Base-by-base conservation (phyloP, 2,329 filamentous ascomycete genomes). In the Bipolaris cookei region DNA sequence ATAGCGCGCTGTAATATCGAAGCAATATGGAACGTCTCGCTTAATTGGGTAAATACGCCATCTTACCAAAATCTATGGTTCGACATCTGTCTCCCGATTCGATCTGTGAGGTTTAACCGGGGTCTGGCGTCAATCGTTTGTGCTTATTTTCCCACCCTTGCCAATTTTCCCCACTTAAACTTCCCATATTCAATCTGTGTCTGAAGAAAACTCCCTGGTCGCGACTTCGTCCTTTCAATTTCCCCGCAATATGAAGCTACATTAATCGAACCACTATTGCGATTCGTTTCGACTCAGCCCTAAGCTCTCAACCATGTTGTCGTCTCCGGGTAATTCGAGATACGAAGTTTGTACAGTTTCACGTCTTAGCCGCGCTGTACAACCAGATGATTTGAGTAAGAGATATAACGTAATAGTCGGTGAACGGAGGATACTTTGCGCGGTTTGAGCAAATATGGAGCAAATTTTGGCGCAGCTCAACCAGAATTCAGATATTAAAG, bases 41-140 rank as follows among this genome's bases (percentile, higher is more conserved):
- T 68, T 71, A 71, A 65, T 69, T 70, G 65, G 67, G 60, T 69
- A 72, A 72, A 72, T 71, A 66, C 69, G 54, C 59, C 53, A 67
- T 65, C 58, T 65, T 65, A 42, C 54, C 57, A 50, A 58, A 59
- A 8, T 5, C 23, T 59, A 62, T 58, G 52, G 49, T 55, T 56
- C 54, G 56, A 23, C 53, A 28, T 28, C 25, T 13, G 48, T 56
- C 46, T 62, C 65, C 64, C 66, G 64, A 72, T 42, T 66, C 58
- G 61, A 57, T 56, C 45, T 59, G 56, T 62, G 64, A 49, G 61
- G 63, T 60, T 64, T 52, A 52, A 35, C 54, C 65, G 64, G 46
- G 48, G 35, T 52, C 32, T 45, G 25, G 20, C 61, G 61, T 49
- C 49, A 59, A 60, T 52, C 59, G 43, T 51, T 43, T 18, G 25